phyloP scores from a whole-genome alignment of 192 early-diverging fungal species.

The Linnemannia hyalina region DNA sequence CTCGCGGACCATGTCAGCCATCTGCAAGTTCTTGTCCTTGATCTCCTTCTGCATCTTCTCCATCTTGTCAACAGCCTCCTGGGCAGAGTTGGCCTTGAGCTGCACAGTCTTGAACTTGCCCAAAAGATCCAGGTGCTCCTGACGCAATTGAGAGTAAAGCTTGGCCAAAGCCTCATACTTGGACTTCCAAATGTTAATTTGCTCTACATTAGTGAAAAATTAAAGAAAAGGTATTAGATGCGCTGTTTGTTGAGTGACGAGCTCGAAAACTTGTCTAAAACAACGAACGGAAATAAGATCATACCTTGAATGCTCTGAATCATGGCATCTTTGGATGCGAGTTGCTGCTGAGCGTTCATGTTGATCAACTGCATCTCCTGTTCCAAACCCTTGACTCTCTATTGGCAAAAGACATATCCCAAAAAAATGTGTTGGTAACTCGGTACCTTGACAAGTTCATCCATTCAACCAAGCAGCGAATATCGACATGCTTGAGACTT shows the following conservation, averaged over 20 bases:
- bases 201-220: conserved; percentile 63
- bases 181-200: conserved; percentile 96
- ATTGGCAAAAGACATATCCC: not conserved
- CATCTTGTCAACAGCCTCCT: conserved; percentile 86
- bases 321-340: conserved; percentile 87
- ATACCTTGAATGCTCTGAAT: conserved; percentile 85
- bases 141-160: conserved; percentile 95
- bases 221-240: not conserved
- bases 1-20: conserved; percentile 91
- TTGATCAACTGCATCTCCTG: conserved; percentile 84
- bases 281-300: not conserved
- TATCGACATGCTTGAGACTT: not conserved
- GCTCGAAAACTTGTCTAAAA: not conserved
- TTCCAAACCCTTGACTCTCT: conserved; percentile 87
- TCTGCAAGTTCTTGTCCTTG: conserved; percentile 74
- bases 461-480: not conserved
- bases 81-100: conserved; percentile 84
- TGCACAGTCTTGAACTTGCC: conserved; percentile 91
- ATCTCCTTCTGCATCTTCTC: conserved; percentile 83
- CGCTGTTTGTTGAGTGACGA: not conserved
- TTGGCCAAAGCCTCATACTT: conserved; percentile 99
- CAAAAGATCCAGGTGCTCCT: conserved; percentile 94
- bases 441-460: not conserved
- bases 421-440: not conserved
- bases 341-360: conserved; percentile 76